Base-by-base conservation (phyloP, 1,139 yeast genomes). In the Pichia sp. region DNA sequence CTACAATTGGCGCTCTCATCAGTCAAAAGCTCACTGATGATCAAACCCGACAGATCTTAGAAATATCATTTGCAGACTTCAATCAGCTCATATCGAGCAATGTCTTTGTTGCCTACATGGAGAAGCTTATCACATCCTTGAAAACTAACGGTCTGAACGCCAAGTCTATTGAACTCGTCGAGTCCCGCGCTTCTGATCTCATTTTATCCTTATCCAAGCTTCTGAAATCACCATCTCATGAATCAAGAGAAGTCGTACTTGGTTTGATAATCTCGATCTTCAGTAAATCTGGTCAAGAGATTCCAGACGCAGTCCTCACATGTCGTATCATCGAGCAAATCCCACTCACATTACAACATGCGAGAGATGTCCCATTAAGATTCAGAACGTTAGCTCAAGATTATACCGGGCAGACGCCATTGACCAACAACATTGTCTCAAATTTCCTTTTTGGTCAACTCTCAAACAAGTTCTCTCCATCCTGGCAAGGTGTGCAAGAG, bases 401-500 rank as follows among this genome's bases (percentile, higher is more conserved):
- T 6, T 79, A 69, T 51, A 58, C 63, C 22, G 57, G 63, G n/a
- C 45, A 60, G 1, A 62, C 69, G 10, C 46, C 55, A 0, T 41
- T 63, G 5, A 60, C 66, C 13, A 67, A 69, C 27, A 50, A 51
- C 13, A 58, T 73, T 6, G 66, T 81, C 20, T 64, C 78, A 14
- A 66, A 71, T 25, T 84, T 69, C 53, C 45, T 81, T 36, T 75
- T 86, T 55, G 97, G 96, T 20, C 65, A 83, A 44, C 61, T 88
- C 33, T 69, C 87, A 1, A 77, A 78, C 32, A 73, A 74, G 43
- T 87, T 91, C 50, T 83, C 86, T 42, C 98, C 98, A 2, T 68
- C 81, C 21, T 86, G 95, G 94, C 72, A 74, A 16, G 84, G 83
- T 5, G 80, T 83, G 3, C 63, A 68, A 38, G 91, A 80, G 43